Percentiles rank a stretch among this genome's conserved stretches.
phyloP scores from a whole-genome alignment of 2,329 filamentous ascomycete species.

The Ophiocordyceps australis region DNA sequence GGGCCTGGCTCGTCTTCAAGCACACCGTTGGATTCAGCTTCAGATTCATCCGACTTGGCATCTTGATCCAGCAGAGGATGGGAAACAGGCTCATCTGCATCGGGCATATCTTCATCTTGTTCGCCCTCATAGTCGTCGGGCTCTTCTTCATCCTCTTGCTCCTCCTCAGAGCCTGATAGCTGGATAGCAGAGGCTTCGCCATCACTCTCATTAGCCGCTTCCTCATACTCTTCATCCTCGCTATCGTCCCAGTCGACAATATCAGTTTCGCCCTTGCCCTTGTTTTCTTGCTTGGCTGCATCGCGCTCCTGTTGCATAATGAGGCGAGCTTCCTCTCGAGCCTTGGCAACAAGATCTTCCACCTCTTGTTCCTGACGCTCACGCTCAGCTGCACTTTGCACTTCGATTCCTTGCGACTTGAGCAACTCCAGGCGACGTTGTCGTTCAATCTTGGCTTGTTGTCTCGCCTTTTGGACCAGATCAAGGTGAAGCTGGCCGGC shows the following conservation, averaged over 20 bases:
- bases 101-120: slow-evolving; percentile 14
- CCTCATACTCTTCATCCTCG: slow-evolving; percentile 31
- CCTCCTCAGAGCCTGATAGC: slow-evolving; percentile 25
- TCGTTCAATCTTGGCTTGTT: slow-evolving; percentile 64
- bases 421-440: slow-evolving; percentile 62
- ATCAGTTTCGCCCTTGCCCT: slow-evolving; percentile 25
- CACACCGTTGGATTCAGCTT: slow-evolving; percentile 6
- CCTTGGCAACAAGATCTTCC: slow-evolving; percentile 76
- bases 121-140: too few relatives aligned
- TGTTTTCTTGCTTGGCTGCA: slow-evolving; percentile 46
- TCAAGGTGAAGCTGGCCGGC: slow-evolving; percentile 48
- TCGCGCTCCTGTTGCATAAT: slow-evolving; percentile 63
- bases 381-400: slow-evolving; percentile 76
- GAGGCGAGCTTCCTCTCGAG: slow-evolving; percentile 55
- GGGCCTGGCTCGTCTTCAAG: slow-evolving; percentile 15
- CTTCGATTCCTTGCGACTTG: slow-evolving; percentile 57
- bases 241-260: slow-evolving; percentile 38
- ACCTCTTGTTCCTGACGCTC: slow-evolving; percentile 67
- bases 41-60: slow-evolving; percentile 15
- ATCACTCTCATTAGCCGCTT: slow-evolving; percentile 17
- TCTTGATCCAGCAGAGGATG: slow-evolving; percentile 19
- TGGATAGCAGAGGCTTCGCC: slow-evolving; percentile 20
- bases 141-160: slow-evolving; percentile 15
- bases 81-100: slow-evolving; percentile 9
- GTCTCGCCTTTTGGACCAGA: slow-evolving; percentile 53